A percentile compares a stretch with the other conserved stretches of the same genome.
phyloP scores from a whole-genome alignment of 139 green algal genomes.

The Nannochloris sp. region DNA sequence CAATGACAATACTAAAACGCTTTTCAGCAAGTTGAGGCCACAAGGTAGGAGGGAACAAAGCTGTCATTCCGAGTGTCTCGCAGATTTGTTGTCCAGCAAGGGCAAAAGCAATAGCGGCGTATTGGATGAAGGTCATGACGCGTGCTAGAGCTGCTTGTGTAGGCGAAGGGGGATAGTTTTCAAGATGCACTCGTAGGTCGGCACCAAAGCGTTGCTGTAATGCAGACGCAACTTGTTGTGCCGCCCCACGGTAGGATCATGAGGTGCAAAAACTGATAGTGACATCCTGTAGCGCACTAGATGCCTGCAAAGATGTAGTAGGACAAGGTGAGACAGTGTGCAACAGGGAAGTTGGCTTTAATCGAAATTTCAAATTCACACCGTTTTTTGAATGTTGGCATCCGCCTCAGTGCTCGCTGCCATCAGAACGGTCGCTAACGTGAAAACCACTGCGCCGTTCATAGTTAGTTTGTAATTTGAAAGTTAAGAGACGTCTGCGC shows the following conservation, averaged over 20 bases:
- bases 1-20: constrained; percentile 14
- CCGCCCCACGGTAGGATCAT: constrained; percentile 64
- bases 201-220: constrained; percentile 40
- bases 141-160: constrained; percentile 20
- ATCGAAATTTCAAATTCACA: too few species aligned
- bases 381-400: too few species aligned
- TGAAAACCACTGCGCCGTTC: too few species aligned
- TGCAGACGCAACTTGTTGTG: constrained; percentile 49
- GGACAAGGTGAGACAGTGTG: too few species aligned
- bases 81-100: constrained; percentile 40
- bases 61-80: constrained; percentile 20
- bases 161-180: constrained; percentile 39
- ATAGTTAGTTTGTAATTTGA: too few species aligned
- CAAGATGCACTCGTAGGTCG: constrained; percentile 37
- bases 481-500: too few species aligned
- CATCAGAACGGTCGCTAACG: too few species aligned
- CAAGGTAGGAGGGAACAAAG: constrained; percentile 5
- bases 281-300: too few species aligned
- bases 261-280: constrained; percentile 52
- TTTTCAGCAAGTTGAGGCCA: constrained; percentile 28
- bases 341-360: too few species aligned
- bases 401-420: too few species aligned
- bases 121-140: constrained; percentile 27
- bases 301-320: too few species aligned
- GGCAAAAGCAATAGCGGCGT: constrained; percentile 29